Conservation (phyloP, 768 basidiomycete genomes). For the Cytidiella melzeri region DNA sequence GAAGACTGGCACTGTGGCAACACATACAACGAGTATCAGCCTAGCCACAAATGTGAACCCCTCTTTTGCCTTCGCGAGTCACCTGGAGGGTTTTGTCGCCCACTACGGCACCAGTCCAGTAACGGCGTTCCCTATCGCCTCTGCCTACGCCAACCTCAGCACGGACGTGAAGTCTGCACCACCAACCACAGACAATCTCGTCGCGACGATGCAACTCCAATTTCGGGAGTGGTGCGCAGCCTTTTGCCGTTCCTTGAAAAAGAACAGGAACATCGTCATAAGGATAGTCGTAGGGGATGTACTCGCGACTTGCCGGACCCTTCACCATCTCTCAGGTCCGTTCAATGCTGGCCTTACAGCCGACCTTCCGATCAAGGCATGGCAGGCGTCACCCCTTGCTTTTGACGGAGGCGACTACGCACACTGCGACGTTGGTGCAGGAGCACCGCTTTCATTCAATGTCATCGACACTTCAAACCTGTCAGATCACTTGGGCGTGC, state of each 20-base stretch:
- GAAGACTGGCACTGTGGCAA: slow-evolving; percentile 34
- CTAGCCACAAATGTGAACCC: slow-evolving; percentile 35
- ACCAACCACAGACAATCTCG: neutral
- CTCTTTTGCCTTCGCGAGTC: slow-evolving; percentile 36
- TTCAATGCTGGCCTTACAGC: neutral
- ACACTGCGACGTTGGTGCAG: neutral
- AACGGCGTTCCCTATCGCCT: slow-evolving; percentile 36
- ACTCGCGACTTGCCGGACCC: slow-evolving; percentile 9
- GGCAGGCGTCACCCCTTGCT: slow-evolving; percentile 3
- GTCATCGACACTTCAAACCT: slow-evolving; percentile 22
- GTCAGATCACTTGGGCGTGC: slow-evolving; percentile 15
- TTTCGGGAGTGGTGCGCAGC: slow-evolving; percentile 12
- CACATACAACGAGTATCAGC: slow-evolving; percentile 11
- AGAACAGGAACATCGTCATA: slow-evolving; percentile 4
- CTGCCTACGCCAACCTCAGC: slow-evolving; percentile 6
- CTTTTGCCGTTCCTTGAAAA: neutral
- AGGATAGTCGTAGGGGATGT: slow-evolving; percentile 15
- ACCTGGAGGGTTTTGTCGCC: slow-evolving; percentile 32
- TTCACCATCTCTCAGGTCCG: neutral
- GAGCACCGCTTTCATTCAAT: slow-evolving; percentile 16
- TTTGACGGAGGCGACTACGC: slow-evolving; percentile 12
- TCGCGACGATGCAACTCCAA: neutral
- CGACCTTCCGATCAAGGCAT: slow-evolving; percentile 3
- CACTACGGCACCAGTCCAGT: slow-evolving; percentile 42
- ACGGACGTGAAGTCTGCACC: neutral